These are phyloP conservation scores for Exserohilum turcica DNA, from an alignment of 2,329 filamentous ascomycete species.

Conservation along the genomic window DNA sequence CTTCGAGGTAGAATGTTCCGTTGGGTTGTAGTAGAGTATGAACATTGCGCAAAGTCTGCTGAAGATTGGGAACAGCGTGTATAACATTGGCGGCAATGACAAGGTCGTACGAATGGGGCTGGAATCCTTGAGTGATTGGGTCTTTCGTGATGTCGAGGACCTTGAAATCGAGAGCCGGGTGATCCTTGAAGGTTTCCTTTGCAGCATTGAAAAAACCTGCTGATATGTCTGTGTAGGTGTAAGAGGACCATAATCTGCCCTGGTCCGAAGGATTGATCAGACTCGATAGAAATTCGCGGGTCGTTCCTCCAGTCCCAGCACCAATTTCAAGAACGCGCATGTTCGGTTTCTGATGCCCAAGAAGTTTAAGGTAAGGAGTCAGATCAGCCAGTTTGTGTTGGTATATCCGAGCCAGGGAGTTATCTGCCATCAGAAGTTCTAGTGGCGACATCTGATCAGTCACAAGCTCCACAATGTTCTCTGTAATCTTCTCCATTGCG, in stretches of 20 bases:
- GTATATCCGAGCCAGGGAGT: neutral
- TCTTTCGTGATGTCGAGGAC: neutral
- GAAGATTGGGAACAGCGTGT: too few species aligned
- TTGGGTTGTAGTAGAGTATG: neutral
- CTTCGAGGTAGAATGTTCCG: conserved; percentile 1
- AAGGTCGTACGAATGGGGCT: neutral
- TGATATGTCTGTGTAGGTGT: conserved; percentile 23
- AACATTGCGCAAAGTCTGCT: neutral
- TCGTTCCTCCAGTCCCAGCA: neutral
- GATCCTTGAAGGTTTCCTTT: neutral
- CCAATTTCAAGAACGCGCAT: neutral
- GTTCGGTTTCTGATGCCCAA: neutral
- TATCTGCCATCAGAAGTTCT: neutral
- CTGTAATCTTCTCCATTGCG: neutral
- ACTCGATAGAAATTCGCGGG: too few species aligned
- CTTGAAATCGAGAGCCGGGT: neutral
- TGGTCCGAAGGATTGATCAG: neutral
- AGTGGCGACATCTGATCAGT: neutral
- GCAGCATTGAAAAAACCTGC: conserved; percentile 11
- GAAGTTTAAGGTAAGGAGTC: neutral
- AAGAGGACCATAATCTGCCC: neutral
- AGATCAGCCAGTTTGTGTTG: neutral
- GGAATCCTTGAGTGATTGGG: neutral
- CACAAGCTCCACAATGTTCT: neutral
- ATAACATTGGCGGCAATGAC: neutral